Conservation (phyloP, 2,329 filamentous ascomycete genomes). For the Apiospora malaysiana region DNA sequence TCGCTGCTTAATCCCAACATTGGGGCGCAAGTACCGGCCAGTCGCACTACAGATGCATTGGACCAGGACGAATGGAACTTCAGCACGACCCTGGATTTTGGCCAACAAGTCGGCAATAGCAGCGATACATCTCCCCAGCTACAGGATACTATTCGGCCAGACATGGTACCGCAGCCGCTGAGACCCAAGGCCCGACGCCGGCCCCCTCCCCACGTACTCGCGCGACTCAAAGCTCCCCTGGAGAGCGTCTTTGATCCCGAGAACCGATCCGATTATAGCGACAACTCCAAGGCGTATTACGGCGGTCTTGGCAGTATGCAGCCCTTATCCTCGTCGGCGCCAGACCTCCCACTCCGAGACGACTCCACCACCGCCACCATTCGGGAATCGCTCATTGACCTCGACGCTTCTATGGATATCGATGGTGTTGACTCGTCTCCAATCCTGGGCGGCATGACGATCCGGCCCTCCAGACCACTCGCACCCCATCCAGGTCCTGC, state of each 20-base stretch:
- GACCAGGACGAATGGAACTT: slow-evolving; percentile 71
- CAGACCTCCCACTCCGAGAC: slow-evolving; percentile 65
- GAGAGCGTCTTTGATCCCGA: slow-evolving; percentile 72
- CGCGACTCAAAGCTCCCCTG: slow-evolving; percentile 62
- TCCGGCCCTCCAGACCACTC: slow-evolving; percentile 38
- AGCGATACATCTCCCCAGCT: slow-evolving; percentile 51
- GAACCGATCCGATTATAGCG: slow-evolving; percentile 68
- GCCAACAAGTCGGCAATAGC: slow-evolving; percentile 59
- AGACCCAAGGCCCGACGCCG: slow-evolving; percentile 58
- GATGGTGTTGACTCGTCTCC: slow-evolving; percentile 50
- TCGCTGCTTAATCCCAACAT: slow-evolving; percentile 63
- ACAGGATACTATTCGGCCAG: slow-evolving; percentile 51
- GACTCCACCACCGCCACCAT: slow-evolving; percentile 58
- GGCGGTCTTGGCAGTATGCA: slow-evolving; percentile 48
- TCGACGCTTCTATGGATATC: slow-evolving; percentile 67
- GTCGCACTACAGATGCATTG: slow-evolving; percentile 50
- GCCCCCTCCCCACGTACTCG: slow-evolving; percentile 63
- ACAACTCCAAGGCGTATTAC: slow-evolving; percentile 68
- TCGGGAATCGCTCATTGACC: slow-evolving; percentile 68
- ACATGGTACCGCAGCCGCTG: slow-evolving; percentile 52
- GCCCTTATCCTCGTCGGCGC: slow-evolving; percentile 35
- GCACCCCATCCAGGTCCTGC: background rate
- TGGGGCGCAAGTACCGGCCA: slow-evolving; percentile 60
- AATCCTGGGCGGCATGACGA: slow-evolving; percentile 65
- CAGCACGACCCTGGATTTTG: slow-evolving; percentile 68